phyloP scores from a whole-genome alignment of 2,329 filamentous ascomycete genomes.

The Pseudocercospora macadamiae region DNA sequence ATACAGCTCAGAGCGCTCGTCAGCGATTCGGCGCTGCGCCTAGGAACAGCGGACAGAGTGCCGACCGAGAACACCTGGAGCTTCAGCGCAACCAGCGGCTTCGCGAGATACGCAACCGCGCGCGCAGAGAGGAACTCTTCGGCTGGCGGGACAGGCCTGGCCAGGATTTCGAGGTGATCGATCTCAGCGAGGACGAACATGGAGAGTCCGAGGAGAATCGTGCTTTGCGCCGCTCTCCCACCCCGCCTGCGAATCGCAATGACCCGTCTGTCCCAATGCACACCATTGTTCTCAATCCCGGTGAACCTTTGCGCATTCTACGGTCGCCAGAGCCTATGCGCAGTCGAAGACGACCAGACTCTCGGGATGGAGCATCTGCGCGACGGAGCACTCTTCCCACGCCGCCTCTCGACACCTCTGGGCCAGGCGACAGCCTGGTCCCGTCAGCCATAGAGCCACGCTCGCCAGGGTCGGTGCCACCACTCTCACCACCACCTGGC shows the following conservation, averaged over 20 bases:
- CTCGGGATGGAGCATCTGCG: constrained; percentile 11
- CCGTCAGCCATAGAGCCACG: constrained; percentile 19
- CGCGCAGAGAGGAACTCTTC: neutral
- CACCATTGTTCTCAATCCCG: constrained; percentile 17
- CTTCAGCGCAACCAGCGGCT: neutral
- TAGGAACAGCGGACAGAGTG: neutral
- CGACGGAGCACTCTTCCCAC: constrained; percentile 23
- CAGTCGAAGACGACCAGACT: constrained; percentile 7
- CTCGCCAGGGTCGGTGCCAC: too few species aligned
- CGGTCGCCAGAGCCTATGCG: constrained; percentile 24
- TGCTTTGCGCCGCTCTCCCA: constrained; percentile 13
- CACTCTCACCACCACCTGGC: constrained; percentile 4
- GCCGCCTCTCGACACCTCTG: constrained; percentile 25
- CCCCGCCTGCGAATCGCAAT: constrained; percentile 6
- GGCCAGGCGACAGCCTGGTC: constrained; percentile 27
- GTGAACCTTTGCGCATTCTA: constrained; percentile 23
- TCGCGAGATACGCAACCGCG: neutral
- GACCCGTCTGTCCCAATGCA: constrained; percentile 12
- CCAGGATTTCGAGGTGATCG: neutral
- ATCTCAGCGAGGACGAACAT: neutral
- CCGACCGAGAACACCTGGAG: neutral
- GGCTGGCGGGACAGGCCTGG: neutral
- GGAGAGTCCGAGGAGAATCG: constrained; percentile 7
- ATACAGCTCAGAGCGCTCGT: neutral
- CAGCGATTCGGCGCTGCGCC: neutral